Base-by-base conservation (phyloP, 2,329 filamentous ascomycete species). In the Botrytis cinerea region DNA sequence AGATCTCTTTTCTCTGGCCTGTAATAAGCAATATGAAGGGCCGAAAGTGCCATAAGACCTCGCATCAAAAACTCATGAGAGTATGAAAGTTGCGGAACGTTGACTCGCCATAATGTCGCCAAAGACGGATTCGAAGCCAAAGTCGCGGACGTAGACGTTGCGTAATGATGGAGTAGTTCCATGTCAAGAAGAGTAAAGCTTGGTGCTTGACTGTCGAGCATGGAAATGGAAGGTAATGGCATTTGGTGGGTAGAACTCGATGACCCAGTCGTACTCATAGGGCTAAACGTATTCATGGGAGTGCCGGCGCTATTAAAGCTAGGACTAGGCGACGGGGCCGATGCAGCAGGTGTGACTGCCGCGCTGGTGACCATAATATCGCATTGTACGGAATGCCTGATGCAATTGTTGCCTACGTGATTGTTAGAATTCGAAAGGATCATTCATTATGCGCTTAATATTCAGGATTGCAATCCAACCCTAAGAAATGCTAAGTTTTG, bases 81-180 rank as follows among this genome's bases (percentile, higher is more conserved):
- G 45, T 87, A 84, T 3, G 83, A 86, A 38, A 86, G 78, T n/a
- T 83, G 82, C 18, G 86, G 84, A 4, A 78, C 83, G 70, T 84
- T 84, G 12, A 85, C 81, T 10, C 83, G 83, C 84, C 85, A 88
- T 45, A 87, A 82, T 48, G 82, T 81, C 59, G 84, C 83, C 4
- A 86, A 75, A 10, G 80, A 76, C 0, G 83, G 80, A 54, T 85
- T 82, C 10, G 79, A 80, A 7, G 83, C 83, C 4, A 88, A 79
- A 0, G 86, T 87, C n/a, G 82, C 80, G 70, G 83, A 83, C 0
- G 87, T 88, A 16, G 83, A 84, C 0, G 83, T 85, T 62, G 83
- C 84, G 75, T 83, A 88, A 79, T 88, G 86, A 76, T 88, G 86
- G 10, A 89, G 81, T 2, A 89, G 82, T 75, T 88, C 86, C 14